These are phyloP conservation scores for Fusarium lateritium DNA, from an alignment of 2,329 filamentous ascomycete genomes.

Conservation along the genomic window DNA sequence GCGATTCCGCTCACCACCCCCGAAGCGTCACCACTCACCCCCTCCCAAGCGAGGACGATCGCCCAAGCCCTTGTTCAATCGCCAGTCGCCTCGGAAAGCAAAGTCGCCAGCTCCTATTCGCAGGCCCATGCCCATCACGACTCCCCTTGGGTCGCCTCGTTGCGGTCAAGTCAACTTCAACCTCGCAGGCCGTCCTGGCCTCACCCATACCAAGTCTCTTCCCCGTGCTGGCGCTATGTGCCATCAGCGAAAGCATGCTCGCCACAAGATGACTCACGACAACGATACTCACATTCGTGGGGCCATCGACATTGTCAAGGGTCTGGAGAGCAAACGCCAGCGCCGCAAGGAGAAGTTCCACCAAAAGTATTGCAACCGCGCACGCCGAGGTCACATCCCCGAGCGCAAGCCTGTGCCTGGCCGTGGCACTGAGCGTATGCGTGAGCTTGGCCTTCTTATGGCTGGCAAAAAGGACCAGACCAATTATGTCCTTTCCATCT, in stretches of 20 bases:
- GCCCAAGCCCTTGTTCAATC: slow-evolving; percentile 70
- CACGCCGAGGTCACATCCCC: slow-evolving; percentile 75
- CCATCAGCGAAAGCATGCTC: slow-evolving; percentile 64
- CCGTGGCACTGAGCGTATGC: slow-evolving; percentile 92
- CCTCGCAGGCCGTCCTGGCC: slow-evolving; percentile 70
- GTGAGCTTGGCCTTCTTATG: slow-evolving; percentile 84
- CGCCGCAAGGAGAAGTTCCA: slow-evolving; percentile 93
- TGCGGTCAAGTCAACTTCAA: slow-evolving; percentile 57
- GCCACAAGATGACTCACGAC: slow-evolving; percentile 54
- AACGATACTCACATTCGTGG: slow-evolving; percentile 81
- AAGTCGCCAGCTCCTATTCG: slow-evolving; percentile 83
- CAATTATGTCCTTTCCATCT: slow-evolving; percentile 84
- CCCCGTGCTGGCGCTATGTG: slow-evolving; percentile 84
- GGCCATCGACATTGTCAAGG: slow-evolving; percentile 98
- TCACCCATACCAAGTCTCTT: slow-evolving; percentile 87
- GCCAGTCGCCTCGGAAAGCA: slow-evolving; percentile 78
- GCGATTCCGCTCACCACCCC: slow-evolving; percentile 64
- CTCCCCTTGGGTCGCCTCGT: slow-evolving; percentile 58
- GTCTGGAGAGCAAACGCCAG: slow-evolving; percentile 93
- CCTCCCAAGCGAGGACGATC: slow-evolving; percentile 66
- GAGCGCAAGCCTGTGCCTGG: slow-evolving; percentile 82
- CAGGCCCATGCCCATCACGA: slow-evolving; percentile 52
- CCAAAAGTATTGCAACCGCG: slow-evolving; percentile 89
- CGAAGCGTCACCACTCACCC: slow-evolving; percentile 56
- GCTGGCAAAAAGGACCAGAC: slow-evolving; percentile 82